Base-by-base conservation (phyloP, 345 rosid genomes). In the Arabis hirsuta region DNA sequence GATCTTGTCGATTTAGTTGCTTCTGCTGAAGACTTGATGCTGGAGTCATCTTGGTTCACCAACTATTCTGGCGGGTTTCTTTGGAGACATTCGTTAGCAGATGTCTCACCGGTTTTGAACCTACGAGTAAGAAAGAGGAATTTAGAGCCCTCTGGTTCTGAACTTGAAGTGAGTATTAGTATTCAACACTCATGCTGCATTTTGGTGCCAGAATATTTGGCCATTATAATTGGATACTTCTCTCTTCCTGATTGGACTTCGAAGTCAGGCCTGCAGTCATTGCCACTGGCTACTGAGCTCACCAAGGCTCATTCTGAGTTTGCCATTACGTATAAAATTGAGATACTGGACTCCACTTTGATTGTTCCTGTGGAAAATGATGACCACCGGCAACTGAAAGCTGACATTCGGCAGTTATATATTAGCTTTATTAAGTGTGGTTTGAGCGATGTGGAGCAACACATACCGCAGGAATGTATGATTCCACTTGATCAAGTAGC, bases 171-270 rank as follows among this genome's bases (percentile, higher is more conserved):
- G 64, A 87, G 91, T 82, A 75, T 89, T 52, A 91, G 96, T 57
- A 68, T 93, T 79, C 97, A 93, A 79, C 94, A 90, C 78, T 76
- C 87, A n/a, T 84, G 82, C 80, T 93, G 94, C 80, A 74, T 84
- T 77, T 65, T 93, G 53, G 90, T 82, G 5, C 74, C 89, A n/a
- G 88, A 90, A 59, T 90, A 79, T 86, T 55, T 93, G 79, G 90
- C 96, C 66, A 79, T 89, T 67, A 52, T 93, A 65, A 87, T 87
- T 62, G 97, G 97, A 52, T 93, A 93, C 76, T 90, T 90, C 77
- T 84, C 91, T 39, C 81, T 87, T 82, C 87, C 89, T 48, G 97
- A 86, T 61, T 90, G 98, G 98, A 81, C 72, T 72, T 73, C 80
- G 51, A 72, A 70, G 74, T 61, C 79, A 16, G 73, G 71, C 63